Evolutionary conservation across 176 grass and related monocot species (phyloP), one percentile per base, ranked within the genome.

Genomic region (Poa pratensis): DNA sequence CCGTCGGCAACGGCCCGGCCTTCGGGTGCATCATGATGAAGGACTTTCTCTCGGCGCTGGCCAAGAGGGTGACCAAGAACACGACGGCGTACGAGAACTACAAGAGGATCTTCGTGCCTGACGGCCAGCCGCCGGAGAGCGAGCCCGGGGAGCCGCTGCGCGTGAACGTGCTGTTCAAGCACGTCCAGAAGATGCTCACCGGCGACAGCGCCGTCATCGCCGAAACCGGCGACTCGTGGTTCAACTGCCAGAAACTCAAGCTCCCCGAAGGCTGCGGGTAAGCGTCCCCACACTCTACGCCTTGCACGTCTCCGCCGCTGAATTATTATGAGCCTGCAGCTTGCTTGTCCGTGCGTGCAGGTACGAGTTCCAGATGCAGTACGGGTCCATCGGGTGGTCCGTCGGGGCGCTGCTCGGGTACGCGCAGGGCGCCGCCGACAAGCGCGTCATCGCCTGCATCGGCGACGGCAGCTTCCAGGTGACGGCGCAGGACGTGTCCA

Each of bases 311-410:
- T 2, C 9, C 68, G 37, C 9, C 17, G 72, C 72, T 75, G 26
- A 42, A 48, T 52, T 75, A 48, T 51, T 73, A 51, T 51, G 46
- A 75, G 71, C 45, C 4, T 63, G 60, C 11, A 63, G 71, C 24
- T 16, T 74, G 46, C 15, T 51, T 13, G 27, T 74, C 71, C 71
- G 23, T 32, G 48, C 48, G 48, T 40, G 9, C 80, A 94, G 92
- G 67, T 95, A 92, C 9, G 94, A 96, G 84, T 96, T 96, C 87
- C 94, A 96, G 80, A 93, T 96, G 94, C 94, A 96, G 83, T 96
- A 96, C 69, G 94, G 91, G 3, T 96, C 94, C 13, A 93, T 93
- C 68, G 91, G 94, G 0, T 96, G 94, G 94, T 96, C 94, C 0
- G 91, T 96, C 0, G 94, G 91, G 10, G 94, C 91, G 16, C 83